A percentile compares a stretch with the other conserved stretches of the same genome.
phyloP scores from a whole-genome alignment of 2,329 filamentous ascomycete genomes.

The Arthrobotrys conoides region DNA sequence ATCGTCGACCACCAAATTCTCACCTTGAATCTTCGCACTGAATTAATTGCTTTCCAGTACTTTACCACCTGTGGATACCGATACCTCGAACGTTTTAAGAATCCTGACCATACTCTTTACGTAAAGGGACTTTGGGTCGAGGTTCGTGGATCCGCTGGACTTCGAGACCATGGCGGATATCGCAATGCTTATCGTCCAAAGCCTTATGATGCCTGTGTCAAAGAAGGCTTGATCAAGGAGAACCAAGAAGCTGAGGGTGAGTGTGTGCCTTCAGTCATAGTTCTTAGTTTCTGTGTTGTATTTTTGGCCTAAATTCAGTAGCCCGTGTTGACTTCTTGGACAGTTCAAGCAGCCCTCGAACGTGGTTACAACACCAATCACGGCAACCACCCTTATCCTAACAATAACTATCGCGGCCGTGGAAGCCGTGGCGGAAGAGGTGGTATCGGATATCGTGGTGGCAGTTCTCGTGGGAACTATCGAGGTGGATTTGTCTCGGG shows the following conservation, averaged over 20 bases:
- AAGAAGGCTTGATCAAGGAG: constrained; percentile 53
- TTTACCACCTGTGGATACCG: constrained; percentile 53
- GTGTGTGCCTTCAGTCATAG: background rate
- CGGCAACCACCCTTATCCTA: constrained; percentile 30
- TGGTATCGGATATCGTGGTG: constrained; percentile 34
- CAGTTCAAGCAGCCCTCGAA: constrained; percentile 33
- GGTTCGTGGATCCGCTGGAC: constrained; percentile 52
- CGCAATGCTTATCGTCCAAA: constrained; percentile 58
- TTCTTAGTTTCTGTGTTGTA: background rate
- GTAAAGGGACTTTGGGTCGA: constrained; percentile 60
- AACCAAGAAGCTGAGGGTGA: constrained; percentile 55
- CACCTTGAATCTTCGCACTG: constrained; percentile 54
- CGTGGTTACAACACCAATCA: constrained; percentile 24
- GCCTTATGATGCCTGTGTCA: constrained; percentile 49
- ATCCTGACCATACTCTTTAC: constrained; percentile 41
- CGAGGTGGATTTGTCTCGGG: constrained; percentile 41
- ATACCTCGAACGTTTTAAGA: constrained; percentile 59
- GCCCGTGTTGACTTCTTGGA: constrained; percentile 13
- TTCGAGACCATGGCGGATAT: constrained; percentile 60
- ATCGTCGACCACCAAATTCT: constrained; percentile 57
- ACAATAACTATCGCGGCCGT: constrained; percentile 46
- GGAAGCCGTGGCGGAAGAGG: constrained; percentile 42
- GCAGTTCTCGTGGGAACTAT: constrained; percentile 32
- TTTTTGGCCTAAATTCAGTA: background rate
- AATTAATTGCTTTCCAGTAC: constrained; percentile 55